Conservation (phyloP, 139 green algal species). For the Chlamydomonas schloesseri region DNA sequence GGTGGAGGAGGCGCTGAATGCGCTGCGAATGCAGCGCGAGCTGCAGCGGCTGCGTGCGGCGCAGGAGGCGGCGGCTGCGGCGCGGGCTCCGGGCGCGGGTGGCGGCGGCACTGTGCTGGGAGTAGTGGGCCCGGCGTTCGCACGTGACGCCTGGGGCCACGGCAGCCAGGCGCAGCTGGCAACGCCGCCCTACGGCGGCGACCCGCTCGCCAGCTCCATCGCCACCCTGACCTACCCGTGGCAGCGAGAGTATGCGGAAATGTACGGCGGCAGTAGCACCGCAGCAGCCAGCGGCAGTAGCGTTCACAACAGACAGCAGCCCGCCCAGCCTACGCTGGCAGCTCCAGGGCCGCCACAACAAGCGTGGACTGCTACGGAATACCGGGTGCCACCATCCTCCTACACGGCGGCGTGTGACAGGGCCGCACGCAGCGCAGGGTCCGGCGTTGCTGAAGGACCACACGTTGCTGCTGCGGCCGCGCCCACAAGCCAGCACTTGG, state of each 20-base stretch:
- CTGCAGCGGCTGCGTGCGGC: not conserved
- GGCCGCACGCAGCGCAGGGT: no score
- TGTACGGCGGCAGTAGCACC: not conserved
- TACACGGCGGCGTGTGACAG: no score
- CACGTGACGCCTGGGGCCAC: not conserved
- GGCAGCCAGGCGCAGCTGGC: not conserved
- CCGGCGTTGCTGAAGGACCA: no score
- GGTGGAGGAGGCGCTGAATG: not conserved
- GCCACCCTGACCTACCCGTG: constrained; percentile 14
- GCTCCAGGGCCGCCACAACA: no score
- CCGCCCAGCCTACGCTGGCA: no score
- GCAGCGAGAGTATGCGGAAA: not conserved
- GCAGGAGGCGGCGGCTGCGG: not conserved
- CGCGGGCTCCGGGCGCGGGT: not conserved
- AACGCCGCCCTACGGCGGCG: not conserved
- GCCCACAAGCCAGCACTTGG: no score
- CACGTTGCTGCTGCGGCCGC: no score
- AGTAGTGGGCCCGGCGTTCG: no score
- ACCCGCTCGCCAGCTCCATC: not conserved
- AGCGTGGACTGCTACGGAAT: no score
- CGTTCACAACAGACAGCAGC: not conserved
- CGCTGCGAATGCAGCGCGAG: constrained; percentile 3
- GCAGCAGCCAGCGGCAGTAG: not conserved
- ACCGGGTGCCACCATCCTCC: no score
- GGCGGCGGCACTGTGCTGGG: not conserved